Evolutionary conservation across 306 rosid genomes (phyloP).

Genomic region (Potentilla sterilis): DNA sequence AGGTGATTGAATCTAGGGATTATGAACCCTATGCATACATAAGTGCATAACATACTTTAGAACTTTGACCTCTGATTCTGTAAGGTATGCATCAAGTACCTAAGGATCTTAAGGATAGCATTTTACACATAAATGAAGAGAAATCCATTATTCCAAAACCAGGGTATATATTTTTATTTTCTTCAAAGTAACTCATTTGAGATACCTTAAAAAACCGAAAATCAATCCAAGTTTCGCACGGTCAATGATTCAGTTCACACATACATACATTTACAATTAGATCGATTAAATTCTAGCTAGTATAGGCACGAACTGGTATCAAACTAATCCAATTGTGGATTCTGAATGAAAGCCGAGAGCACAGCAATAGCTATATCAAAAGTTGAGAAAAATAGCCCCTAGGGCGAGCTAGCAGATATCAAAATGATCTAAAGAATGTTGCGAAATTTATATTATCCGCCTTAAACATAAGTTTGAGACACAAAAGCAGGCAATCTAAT

Average conservation of each 20-base stretch:
- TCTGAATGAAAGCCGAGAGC: not conserved
- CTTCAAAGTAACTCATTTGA: no score
- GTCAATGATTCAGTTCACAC: not conserved
- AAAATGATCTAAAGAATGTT: no score
- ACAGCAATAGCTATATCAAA: not conserved
- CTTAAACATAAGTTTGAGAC: not conserved
- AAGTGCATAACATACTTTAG: not conserved
- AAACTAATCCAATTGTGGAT: not conserved
- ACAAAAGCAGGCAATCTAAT: not conserved
- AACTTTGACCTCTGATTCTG: no score
- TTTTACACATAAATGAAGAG: not conserved
- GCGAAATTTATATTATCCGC: no score
- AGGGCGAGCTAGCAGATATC: not conserved
- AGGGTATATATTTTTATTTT: no score
- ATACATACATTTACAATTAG: not conserved
- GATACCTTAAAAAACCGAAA: no score
- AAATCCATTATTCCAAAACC: not conserved
- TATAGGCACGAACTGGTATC: not conserved
- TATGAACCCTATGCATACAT: not conserved
- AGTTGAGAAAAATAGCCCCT: not conserved
- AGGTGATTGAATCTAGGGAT: not conserved
- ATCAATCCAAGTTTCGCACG: not conserved
- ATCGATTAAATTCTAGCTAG: not conserved
- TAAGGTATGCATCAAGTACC: not conserved
- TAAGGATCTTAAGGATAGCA: not conserved